Percentiles rank a stretch among this genome's conserved stretches.
Evolutionary conservation across 768 basidiomycete species (phyloP).

Genomic region (Amanita rubescens): DNA sequence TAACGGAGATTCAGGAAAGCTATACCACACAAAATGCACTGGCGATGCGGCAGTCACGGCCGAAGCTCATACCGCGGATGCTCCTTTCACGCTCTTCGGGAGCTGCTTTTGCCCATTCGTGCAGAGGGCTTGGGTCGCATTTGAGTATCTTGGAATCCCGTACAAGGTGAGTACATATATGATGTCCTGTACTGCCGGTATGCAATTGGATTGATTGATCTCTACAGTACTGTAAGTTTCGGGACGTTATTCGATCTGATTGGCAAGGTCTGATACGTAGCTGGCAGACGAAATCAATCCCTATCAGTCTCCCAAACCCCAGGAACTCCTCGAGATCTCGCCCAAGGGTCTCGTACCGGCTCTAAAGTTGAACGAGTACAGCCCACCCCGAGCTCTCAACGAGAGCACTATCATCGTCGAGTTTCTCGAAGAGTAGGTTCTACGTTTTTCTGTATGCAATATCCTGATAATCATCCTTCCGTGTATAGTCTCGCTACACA

Average conservation of each 20-base stretch:
- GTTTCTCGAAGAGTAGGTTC: slow-evolving; percentile 65
- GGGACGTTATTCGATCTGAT: slow-evolving; percentile 1
- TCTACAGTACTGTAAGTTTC: slow-evolving; percentile 14
- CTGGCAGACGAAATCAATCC: slow-evolving; percentile 73
- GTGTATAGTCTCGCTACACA: background rate
- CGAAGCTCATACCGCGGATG: slow-evolving; percentile 34
- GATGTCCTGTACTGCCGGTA: no score
- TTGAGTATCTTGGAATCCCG: slow-evolving; percentile 62
- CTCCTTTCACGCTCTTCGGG: slow-evolving; percentile 60
- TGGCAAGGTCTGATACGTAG: background rate
- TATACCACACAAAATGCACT: slow-evolving; percentile 33
- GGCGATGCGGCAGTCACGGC: slow-evolving; percentile 52
- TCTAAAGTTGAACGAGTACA: slow-evolving; percentile 44
- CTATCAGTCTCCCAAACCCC: slow-evolving; percentile 60
- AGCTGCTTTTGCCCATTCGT: slow-evolving; percentile 79
- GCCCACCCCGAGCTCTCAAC: slow-evolving; percentile 57
- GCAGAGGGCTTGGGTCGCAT: slow-evolving; percentile 72
- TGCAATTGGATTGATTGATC: background rate
- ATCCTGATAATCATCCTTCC: background rate
- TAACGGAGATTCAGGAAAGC: slow-evolving; percentile 10
- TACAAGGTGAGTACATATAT: slow-evolving; percentile 47
- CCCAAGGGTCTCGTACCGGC: slow-evolving; percentile 80
- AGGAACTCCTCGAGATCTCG: slow-evolving; percentile 71
- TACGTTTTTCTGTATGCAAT: background rate
- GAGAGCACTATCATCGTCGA: slow-evolving; percentile 79